These are phyloP conservation scores for Dioscorea cayenensis DNA, from an alignment of 116 monocot species.

Conservation along the genomic window DNA sequence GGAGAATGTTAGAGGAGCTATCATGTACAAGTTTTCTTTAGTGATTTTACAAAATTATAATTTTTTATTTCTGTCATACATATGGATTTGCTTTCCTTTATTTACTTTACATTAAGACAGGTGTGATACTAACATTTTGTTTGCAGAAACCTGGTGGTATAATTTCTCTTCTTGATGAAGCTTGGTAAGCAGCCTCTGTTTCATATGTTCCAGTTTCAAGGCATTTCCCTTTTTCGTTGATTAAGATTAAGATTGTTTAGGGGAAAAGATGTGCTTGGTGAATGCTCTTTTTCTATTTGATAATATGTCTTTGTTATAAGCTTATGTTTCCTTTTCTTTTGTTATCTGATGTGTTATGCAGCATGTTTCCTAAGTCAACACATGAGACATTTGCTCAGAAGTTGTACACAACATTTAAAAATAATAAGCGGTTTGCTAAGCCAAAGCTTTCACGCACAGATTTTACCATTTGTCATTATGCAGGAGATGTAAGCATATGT, in stretches of 20 bases:
- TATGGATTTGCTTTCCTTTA: not conserved
- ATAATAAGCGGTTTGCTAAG: constrained; percentile 52
- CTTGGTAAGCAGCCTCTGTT: constrained; percentile 36
- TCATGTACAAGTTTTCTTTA: too few relatives aligned
- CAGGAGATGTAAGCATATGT: constrained; percentile 57
- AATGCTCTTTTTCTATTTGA: not conserved
- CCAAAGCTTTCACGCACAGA: constrained; percentile 72
- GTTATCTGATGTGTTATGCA: constrained; percentile 16
- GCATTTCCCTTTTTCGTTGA: not conserved
- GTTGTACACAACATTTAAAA: constrained; percentile 56
- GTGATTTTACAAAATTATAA: too few relatives aligned
- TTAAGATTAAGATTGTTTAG: not conserved
- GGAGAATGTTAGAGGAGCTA: too few relatives aligned
- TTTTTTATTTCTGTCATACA: not conserved
- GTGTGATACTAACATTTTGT: not conserved
- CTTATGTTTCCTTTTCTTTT: constrained; percentile 6
- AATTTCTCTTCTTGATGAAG: constrained; percentile 70
- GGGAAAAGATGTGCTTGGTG: not conserved
- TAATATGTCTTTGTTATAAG: not conserved
- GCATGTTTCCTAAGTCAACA: constrained; percentile 69
- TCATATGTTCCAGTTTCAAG: not conserved
- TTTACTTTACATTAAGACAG: not conserved
- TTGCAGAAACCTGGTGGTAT: constrained; percentile 71
- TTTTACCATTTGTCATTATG: constrained; percentile 81
- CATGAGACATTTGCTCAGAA: constrained; percentile 71